phyloP scores from a whole-genome alignment of 306 rosid genomes.

The Rubus parviflorus region DNA sequence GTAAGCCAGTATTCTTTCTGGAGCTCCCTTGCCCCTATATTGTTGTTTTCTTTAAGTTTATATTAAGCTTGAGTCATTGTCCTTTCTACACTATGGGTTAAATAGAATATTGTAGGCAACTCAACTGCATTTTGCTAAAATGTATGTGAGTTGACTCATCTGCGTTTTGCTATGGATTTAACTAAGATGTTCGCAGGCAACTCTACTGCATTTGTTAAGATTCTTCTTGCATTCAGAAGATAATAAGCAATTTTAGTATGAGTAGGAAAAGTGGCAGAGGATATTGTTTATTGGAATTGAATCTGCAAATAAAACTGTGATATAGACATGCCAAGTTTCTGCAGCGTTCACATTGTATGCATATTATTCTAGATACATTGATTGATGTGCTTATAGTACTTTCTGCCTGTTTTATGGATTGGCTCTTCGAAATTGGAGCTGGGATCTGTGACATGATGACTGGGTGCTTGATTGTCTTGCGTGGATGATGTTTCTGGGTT shows the following conservation, averaged over 20 bases:
- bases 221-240: background rate
- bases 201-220: background rate
- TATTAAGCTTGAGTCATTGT: background rate
- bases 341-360: background rate
- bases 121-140: background rate
- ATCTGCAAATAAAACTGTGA: background rate
- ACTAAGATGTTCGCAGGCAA: background rate
- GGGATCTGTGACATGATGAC: conserved; percentile 81
- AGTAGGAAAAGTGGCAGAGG: background rate
- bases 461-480: conserved; percentile 66
- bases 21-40: conserved; percentile 12
- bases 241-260: background rate
- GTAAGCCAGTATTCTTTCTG: conserved; percentile 43
- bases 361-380: background rate
- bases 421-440: conserved; percentile 99
- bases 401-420: conserved; percentile 69
- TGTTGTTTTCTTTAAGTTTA: background rate
- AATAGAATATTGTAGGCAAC: background rate
- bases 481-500: conserved; percentile 73
- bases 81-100: background rate
- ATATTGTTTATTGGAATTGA: background rate
- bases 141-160: background rate
- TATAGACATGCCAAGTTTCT: background rate
- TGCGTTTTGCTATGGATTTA: background rate
- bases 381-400: conserved; percentile 62